Conservation (phyloP, 1,284 basidiomycete genomes). For the Ustilago nuda region DNA sequence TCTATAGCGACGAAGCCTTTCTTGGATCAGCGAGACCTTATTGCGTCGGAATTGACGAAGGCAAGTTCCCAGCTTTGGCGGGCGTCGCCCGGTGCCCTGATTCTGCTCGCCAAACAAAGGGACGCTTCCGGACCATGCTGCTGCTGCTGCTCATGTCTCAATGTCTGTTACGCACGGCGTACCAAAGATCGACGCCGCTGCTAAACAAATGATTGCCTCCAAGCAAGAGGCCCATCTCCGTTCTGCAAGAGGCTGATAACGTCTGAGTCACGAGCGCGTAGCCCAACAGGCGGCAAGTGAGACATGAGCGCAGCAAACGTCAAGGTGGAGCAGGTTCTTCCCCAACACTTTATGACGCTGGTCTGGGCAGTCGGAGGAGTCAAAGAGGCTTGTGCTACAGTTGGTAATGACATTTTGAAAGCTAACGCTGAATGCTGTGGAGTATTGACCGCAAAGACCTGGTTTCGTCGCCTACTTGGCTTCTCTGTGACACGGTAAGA, state of each 20-base stretch:
- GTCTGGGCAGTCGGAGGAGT: too few species aligned
- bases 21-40: background rate
- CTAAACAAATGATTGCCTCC: background rate
- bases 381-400: too few species aligned
- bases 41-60: background rate
- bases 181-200: slow-evolving; percentile 1
- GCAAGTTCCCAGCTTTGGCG: background rate
- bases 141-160: slow-evolving; percentile 1
- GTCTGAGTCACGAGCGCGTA: background rate
- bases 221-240: background rate
- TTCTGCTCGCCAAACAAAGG: background rate
- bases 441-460: background rate
- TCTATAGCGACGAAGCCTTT: background rate
- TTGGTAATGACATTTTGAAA: too few species aligned
- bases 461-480: background rate
- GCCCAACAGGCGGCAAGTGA: background rate
- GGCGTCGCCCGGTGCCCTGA: background rate
- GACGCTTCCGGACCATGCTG: background rate
- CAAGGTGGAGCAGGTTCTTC: background rate
- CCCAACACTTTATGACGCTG: too few species aligned
- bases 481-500: background rate
- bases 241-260: slow-evolving; percentile 1
- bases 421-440: too few species aligned
- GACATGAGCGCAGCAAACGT: slow-evolving; percentile 1
- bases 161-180: background rate